Percentiles rank a stretch among this genome's conserved stretches.
Conservation (phyloP, 2,329 filamentous ascomycete genomes). For the Fusarium tjaetaba region DNA sequence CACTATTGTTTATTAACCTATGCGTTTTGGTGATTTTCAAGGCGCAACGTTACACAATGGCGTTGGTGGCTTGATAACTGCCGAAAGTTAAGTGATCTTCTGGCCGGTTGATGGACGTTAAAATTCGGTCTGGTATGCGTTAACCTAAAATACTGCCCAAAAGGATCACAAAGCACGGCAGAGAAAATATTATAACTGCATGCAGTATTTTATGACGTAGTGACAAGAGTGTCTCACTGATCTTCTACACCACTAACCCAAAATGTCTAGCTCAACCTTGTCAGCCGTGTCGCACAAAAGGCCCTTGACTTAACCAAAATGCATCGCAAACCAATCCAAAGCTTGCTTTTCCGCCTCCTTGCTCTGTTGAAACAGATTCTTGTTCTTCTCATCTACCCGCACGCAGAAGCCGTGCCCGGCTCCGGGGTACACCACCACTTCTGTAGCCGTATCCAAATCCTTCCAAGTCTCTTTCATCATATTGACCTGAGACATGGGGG, state of each 20-base stretch:
- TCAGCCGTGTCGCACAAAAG: background rate
- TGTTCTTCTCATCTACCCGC: background rate
- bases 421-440: background rate
- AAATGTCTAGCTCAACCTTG: background rate
- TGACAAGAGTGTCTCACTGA: background rate
- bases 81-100: background rate
- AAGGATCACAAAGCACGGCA: background rate
- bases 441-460: fast-evolving
- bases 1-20: background rate
- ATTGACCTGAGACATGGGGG: background rate
- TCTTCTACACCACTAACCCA: background rate
- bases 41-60: background rate
- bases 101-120: background rate
- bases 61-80: background rate
- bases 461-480: background rate
- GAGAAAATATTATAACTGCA: background rate
- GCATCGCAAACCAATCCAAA: background rate
- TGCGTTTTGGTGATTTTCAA: too few species aligned
- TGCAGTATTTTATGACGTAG: background rate
- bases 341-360: background rate
- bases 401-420: background rate
- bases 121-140: background rate
- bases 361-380: background rate
- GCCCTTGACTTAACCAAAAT: background rate
- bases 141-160: background rate